Evolutionary conservation across 1,284 basidiomycete genomes (phyloP).

Genomic region (Puccinia polysora): DNA sequence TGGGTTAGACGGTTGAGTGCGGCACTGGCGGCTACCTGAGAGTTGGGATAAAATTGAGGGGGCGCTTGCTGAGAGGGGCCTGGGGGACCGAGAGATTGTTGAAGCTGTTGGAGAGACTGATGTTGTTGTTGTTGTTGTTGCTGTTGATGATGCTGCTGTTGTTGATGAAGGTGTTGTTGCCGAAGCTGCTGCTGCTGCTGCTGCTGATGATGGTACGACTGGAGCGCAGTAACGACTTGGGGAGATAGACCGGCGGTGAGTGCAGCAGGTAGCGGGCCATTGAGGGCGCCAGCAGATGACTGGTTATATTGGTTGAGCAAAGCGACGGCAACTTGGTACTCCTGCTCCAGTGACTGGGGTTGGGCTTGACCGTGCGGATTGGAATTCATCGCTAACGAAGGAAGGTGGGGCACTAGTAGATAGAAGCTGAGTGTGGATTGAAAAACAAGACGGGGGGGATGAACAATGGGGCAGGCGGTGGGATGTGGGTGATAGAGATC

Average conservation of each 20-base stretch:
- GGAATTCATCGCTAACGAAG: conserved; percentile 17
- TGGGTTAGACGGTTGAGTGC: conserved; percentile 23
- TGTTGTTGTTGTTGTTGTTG: conserved; percentile 33
- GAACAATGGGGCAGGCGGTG: no score
- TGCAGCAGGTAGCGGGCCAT: conserved; percentile 29
- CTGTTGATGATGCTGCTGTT: conserved; percentile 20
- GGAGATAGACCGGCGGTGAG: conserved; percentile 23
- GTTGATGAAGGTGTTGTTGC: conserved; percentile 22
- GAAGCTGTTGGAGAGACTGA: conserved; percentile 1
- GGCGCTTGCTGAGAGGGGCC: conserved; percentile 12
- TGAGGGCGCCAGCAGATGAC: conserved; percentile 11
- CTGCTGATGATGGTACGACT: conserved; percentile 8
- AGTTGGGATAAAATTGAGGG: conserved; percentile 25
- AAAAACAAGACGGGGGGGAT: no score
- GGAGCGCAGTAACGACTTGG: conserved; percentile 20
- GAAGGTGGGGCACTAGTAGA: neutral
- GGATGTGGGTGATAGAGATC: no score
- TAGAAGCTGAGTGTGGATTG: no score
- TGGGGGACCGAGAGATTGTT: conserved; percentile 9
- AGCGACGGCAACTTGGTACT: conserved; percentile 25
- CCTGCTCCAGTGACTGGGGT: conserved; percentile 2
- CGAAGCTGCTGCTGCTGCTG: conserved; percentile 22
- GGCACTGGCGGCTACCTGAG: conserved; percentile 10
- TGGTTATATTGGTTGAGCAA: conserved; percentile 19
- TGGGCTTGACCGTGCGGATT: conserved; percentile 22